Evolutionary conservation across 441 rosid genomes (phyloP).

Genomic region (Erodium moschatum): DNA sequence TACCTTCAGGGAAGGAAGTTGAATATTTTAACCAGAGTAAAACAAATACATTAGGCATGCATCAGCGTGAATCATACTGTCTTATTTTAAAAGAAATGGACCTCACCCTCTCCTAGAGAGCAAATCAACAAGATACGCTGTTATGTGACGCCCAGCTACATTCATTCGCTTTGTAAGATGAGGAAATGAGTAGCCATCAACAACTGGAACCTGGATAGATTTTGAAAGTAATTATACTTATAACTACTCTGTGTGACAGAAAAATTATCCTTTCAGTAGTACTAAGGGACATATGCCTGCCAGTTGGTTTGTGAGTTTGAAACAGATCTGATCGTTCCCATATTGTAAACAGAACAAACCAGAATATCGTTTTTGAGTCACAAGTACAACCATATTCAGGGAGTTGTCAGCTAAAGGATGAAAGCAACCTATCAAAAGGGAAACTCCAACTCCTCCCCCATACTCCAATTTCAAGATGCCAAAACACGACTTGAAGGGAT

Average conservation of each 20-base stretch:
- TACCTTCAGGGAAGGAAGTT: conserved; percentile 44
- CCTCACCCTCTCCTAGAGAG: conserved; percentile 93
- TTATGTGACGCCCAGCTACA: conserved; percentile 98
- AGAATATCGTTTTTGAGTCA: background rate
- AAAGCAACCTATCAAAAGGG: background rate
- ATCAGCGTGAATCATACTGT: conserved; percentile 6
- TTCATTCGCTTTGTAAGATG: conserved; percentile 97
- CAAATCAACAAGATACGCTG: conserved; percentile 86
- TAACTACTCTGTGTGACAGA: conserved; percentile 6
- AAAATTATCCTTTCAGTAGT: background rate
- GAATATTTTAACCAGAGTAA: conserved; percentile 14
- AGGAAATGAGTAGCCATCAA: conserved; percentile 94
- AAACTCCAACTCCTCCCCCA: background rate
- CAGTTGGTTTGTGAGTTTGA: background rate
- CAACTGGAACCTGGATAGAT: conserved; percentile 77
- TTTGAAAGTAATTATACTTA: conserved; percentile 9
- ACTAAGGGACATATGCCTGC: background rate
- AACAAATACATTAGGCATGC: background rate
- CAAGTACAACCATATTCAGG: background rate
- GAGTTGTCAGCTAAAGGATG: background rate
- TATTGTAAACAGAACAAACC: background rate
- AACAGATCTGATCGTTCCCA: background rate
- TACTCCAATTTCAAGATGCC: background rate
- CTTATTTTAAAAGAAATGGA: conserved; percentile 12
- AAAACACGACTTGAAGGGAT: background rate